Evolutionary conservation across 345 rosid genomes (phyloP).

Genomic region (Murraya koenigii): DNA sequence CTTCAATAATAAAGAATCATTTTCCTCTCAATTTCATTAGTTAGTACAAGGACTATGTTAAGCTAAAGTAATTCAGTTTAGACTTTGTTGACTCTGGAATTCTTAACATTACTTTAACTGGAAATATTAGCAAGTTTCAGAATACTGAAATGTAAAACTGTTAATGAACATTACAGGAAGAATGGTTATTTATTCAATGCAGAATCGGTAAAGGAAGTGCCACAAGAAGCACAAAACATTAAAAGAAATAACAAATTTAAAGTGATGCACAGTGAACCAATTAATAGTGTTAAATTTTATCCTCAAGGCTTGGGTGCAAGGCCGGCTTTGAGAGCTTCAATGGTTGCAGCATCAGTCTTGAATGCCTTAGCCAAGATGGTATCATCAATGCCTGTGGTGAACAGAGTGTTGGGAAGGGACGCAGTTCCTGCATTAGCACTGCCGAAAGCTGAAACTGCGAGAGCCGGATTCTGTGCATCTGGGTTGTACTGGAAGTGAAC

Average conservation of each 20-base stretch:
- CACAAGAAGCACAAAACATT: neutral
- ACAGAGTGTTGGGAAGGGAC: conserved; percentile 24
- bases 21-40: too few species aligned
- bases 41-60: too few species aligned
- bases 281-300: neutral
- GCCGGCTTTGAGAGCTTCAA: conserved; percentile 29
- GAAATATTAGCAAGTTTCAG: neutral
- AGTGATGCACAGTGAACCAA: neutral
- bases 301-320: conserved; percentile 17
- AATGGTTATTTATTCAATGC: neutral
- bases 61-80: neutral
- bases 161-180: neutral
- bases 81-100: neutral
- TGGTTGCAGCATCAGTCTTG: conserved; percentile 31
- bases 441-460: conserved; percentile 26
- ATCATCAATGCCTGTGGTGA: conserved; percentile 33
- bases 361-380: conserved; percentile 32
- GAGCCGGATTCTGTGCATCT: conserved; percentile 6
- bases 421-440: conserved; percentile 35
- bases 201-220: neutral
- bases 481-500: conserved; percentile 32
- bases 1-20: too few species aligned
- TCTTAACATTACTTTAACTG: neutral
- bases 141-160: too few species aligned
- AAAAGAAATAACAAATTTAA: neutral